These are phyloP conservation scores for Anthracocystis setariae DNA, from an alignment of 1,284 basidiomycete genomes.

Conservation along the genomic window DNA sequence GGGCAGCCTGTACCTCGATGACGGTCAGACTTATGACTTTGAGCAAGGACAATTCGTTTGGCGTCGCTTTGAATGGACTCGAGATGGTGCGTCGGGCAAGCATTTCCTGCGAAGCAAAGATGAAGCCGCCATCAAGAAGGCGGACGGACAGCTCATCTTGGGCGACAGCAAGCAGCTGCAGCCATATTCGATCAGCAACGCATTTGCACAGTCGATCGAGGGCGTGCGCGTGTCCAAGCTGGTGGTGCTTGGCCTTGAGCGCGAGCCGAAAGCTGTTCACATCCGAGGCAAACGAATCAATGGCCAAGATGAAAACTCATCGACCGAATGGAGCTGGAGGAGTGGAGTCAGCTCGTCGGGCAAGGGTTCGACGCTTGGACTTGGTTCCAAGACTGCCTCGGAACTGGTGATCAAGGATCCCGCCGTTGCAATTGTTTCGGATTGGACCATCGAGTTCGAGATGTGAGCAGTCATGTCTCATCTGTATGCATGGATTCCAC, in stretches of 20 bases:
- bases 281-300: slow-evolving; percentile 31
- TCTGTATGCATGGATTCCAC: neutral
- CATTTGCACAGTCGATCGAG: slow-evolving; percentile 51
- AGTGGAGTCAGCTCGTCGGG: slow-evolving; percentile 33
- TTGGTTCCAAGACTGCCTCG: slow-evolving; percentile 35
- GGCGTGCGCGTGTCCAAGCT: slow-evolving; percentile 62
- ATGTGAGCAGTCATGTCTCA: slow-evolving; percentile 6
- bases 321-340: slow-evolving; percentile 52
- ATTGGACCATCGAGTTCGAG: slow-evolving; percentile 58
- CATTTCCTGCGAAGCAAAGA: slow-evolving; percentile 41
- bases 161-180: slow-evolving; percentile 45
- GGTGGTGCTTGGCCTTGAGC: slow-evolving; percentile 60
- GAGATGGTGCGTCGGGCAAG: slow-evolving; percentile 13
- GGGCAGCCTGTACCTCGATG: slow-evolving; percentile 94
- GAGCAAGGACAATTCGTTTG: slow-evolving; percentile 81
- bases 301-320: slow-evolving; percentile 2
- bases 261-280: slow-evolving; percentile 34
- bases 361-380: slow-evolving; percentile 17
- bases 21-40: slow-evolving; percentile 86
- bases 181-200: slow-evolving; percentile 37
- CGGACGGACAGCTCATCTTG: slow-evolving; percentile 18
- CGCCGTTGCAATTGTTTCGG: slow-evolving; percentile 43
- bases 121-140: slow-evolving; percentile 28
- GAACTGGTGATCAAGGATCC: slow-evolving; percentile 63
- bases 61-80: slow-evolving; percentile 54